Conservation (phyloP, 305 asterid species). For the Galium porrigens region DNA sequence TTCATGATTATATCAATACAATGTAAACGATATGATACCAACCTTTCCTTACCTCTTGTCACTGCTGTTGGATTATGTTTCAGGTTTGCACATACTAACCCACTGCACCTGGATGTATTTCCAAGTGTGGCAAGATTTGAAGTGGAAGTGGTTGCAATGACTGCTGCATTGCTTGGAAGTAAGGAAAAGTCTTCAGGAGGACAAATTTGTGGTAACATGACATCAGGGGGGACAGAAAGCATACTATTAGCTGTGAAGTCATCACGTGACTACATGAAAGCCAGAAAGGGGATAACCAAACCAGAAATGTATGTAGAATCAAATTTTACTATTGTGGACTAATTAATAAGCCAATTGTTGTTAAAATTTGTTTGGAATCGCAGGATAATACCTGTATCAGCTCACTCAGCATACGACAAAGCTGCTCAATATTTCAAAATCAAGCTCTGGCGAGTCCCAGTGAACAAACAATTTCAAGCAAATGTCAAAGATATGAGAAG, state of each 20-base stretch:
- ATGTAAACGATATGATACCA: neutral
- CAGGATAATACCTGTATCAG: slow-evolving; percentile 95
- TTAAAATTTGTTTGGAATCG: slow-evolving; percentile 15
- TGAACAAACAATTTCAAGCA: slow-evolving; percentile 67
- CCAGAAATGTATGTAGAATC: slow-evolving; percentile 70
- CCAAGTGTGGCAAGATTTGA: slow-evolving; percentile 83
- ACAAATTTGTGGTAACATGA: slow-evolving; percentile 91
- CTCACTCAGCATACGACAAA: slow-evolving; percentile 97
- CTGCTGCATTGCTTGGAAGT: slow-evolving; percentile 85
- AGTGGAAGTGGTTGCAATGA: slow-evolving; percentile 87
- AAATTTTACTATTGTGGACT: neutral
- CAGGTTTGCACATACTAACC: slow-evolving; percentile 98
- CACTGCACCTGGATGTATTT: slow-evolving; percentile 87
- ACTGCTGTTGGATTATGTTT: slow-evolving; percentile 16
- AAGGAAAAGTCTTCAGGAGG: slow-evolving; percentile 73
- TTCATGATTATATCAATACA: neutral
- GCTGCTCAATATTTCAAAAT: slow-evolving; percentile 93
- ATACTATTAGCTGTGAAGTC: slow-evolving; percentile 81
- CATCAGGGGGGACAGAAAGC: slow-evolving; percentile 98
- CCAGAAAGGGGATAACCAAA: slow-evolving; percentile 57
- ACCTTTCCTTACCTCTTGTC: slow-evolving; percentile 6
- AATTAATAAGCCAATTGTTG: neutral
- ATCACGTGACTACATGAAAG: slow-evolving; percentile 86
- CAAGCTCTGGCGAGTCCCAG: slow-evolving; percentile 88
- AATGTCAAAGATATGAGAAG: slow-evolving; percentile 62